These are phyloP conservation scores for Pelargonium fulgidum DNA, from an alignment of 441 rosid species.

Conservation along the genomic window DNA sequence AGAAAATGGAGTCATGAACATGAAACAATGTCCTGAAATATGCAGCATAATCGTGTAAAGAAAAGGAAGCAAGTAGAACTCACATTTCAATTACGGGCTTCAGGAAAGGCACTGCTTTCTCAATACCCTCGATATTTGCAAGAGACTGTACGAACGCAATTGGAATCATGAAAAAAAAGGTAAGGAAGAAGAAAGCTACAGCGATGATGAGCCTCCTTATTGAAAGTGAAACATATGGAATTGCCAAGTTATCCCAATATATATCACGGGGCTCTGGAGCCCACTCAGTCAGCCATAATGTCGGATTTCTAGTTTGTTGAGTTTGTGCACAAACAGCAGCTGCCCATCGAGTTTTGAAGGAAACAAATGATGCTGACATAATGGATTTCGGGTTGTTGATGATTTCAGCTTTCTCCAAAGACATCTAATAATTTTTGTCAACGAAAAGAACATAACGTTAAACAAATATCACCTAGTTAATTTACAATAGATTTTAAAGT, in stretches of 20 bases:
- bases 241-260: slow-evolving; percentile 79
- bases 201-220: slow-evolving; percentile 61
- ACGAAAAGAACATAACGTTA: not conserved
- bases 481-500: not conserved
- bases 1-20: not conserved
- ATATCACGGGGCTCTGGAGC: slow-evolving; percentile 96
- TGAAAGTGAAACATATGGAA: slow-evolving; percentile 73
- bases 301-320: slow-evolving; percentile 82
- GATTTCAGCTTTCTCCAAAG: slow-evolving; percentile 54
- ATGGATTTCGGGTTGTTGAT: slow-evolving; percentile 59
- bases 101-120: slow-evolving; percentile 63
- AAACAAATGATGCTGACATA: slow-evolving; percentile 94
- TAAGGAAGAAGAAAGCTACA: slow-evolving; percentile 83
- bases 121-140: slow-evolving; percentile 81
- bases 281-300: slow-evolving; percentile 92
- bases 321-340: slow-evolving; percentile 99
- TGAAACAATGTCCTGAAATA: not conserved
- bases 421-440: slow-evolving; percentile 37
- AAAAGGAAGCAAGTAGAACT: slow-evolving; percentile 27
- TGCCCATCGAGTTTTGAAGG: slow-evolving; percentile 91
- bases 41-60: not conserved
- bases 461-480: not conserved
- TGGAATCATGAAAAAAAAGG: slow-evolving; percentile 93
- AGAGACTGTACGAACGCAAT: slow-evolving; percentile 84
- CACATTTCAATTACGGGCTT: slow-evolving; percentile 55